These are phyloP conservation scores for Ceriops tagal DNA, from an alignment of 345 rosid species.

Conservation along the genomic window DNA sequence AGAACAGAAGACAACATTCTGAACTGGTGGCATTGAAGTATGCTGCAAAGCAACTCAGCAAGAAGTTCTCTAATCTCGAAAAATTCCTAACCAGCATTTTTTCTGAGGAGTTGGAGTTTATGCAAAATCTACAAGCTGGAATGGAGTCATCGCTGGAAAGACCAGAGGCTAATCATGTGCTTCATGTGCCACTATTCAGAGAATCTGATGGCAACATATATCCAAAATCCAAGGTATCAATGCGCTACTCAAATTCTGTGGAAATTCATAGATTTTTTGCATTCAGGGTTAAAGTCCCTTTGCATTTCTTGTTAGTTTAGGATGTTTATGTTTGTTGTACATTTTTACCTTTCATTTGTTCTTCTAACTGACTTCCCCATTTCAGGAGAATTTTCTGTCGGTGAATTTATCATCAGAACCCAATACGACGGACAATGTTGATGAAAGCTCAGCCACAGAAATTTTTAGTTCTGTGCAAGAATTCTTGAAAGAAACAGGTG, in stretches of 20 bases:
- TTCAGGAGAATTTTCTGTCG: slow-evolving; percentile 45
- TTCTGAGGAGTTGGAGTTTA: slow-evolving; percentile 53
- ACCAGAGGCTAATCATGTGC: slow-evolving; percentile 28
- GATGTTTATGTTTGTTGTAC: background rate
- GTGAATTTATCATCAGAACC: slow-evolving; percentile 38
- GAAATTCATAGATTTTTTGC: background rate
- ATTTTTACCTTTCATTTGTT: slow-evolving; percentile 8
- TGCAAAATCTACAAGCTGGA: slow-evolving; percentile 52
- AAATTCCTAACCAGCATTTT: slow-evolving; percentile 44
- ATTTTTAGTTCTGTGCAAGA: slow-evolving; percentile 54
- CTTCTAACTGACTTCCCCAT: slow-evolving; percentile 25
- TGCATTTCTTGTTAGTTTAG: slow-evolving; percentile 3
- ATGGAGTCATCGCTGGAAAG: slow-evolving; percentile 46
- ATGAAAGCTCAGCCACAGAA: slow-evolving; percentile 34
- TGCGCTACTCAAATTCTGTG: slow-evolving; percentile 8
- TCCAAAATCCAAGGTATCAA: slow-evolving; percentile 47
- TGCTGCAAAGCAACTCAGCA: slow-evolving; percentile 44
- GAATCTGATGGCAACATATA: slow-evolving; percentile 20
- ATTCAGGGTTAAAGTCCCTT: slow-evolving; percentile 5
- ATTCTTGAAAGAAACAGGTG: slow-evolving; percentile 35
- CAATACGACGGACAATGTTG: slow-evolving; percentile 39
- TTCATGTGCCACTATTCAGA: slow-evolving; percentile 34
- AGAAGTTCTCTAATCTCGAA: slow-evolving; percentile 41
- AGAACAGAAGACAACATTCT: slow-evolving; percentile 45
- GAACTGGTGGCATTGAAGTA: slow-evolving; percentile 45